Evolutionary conservation across 2,329 filamentous ascomycete species (phyloP).

Genomic region (Colletotrichum sojae): DNA sequence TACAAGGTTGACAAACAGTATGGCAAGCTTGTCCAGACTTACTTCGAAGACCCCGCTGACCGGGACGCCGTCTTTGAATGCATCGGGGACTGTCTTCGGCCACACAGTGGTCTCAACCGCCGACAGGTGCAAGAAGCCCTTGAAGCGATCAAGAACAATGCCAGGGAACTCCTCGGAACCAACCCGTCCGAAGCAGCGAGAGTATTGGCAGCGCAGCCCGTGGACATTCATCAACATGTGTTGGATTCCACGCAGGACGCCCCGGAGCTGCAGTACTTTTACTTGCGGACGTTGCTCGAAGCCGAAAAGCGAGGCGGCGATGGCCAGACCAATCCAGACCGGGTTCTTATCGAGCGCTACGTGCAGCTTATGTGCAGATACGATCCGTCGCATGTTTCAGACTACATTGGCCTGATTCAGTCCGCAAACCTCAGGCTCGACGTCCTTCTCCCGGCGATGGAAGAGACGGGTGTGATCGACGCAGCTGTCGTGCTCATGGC

Average conservation of each 20-base stretch:
- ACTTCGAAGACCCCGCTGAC: constrained; percentile 88
- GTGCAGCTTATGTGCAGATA: constrained; percentile 93
- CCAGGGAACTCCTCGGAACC: constrained; percentile 76
- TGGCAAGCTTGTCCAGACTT: constrained; percentile 81
- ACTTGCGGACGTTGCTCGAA: constrained; percentile 83
- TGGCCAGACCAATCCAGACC: constrained; percentile 54
- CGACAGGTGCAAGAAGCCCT: constrained; percentile 83
- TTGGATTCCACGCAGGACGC: constrained; percentile 73
- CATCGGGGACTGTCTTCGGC: constrained; percentile 80
- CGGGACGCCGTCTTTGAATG: constrained; percentile 83
- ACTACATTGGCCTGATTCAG: constrained; percentile 84
- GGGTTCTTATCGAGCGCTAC: constrained; percentile 84
- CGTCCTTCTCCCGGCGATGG: constrained; percentile 86
- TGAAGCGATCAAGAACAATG: constrained; percentile 74
- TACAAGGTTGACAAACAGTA: constrained; percentile 87
- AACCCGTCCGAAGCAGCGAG: constrained; percentile 76
- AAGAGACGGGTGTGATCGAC: constrained; percentile 90
- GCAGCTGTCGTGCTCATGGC: constrained; percentile 93
- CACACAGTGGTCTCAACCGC: constrained; percentile 72
- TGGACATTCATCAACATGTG: constrained; percentile 76
- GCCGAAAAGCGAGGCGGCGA: constrained; percentile 52
- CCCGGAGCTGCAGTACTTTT: constrained; percentile 79
- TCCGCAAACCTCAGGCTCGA: constrained; percentile 81
- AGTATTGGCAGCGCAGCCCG: constrained; percentile 72
- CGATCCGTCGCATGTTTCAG: constrained; percentile 84